Evolutionary conservation across 1,139 yeast genomes (phyloP), one percentile per base, ranked within the genome.

Genomic region (Suhomyces kunorum): DNA sequence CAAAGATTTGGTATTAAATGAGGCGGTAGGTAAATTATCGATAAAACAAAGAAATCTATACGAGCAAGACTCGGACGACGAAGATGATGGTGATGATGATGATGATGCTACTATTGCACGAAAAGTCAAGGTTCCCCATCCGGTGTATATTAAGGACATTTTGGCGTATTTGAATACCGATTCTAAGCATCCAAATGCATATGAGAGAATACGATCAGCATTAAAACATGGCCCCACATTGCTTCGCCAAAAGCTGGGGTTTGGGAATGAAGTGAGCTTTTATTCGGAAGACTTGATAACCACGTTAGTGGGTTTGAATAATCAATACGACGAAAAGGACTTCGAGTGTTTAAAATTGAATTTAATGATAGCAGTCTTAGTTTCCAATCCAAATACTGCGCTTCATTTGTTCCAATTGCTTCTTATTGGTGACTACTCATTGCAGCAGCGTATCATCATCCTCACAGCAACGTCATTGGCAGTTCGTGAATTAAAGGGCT

Each of bases 71-170:
- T 39, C 42, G 6, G 42, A 40, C 20, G 40, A 30, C 29, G 43
- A 40, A 25, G 56, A 59, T 3, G 80, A 73, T 27, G 78, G 74
- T 41, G 68, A 74, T n/a, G 83, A 77, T 40, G 74, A 68, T 19
- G 82, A 77, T 17, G 83, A 78, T 40, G 78, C 76, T 1, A 61
- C 75, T 2, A 46, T 69, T 26, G 66, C 63, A n/a, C 59, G 59
- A 30, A 63, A 58, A 14, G 55, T 61, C 7, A 61, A 55, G n/a
- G 62, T 78, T 0, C 53, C 70, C 0, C 62, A 70, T 4, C 90
- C 90, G 0, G 68, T 82, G 2, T 85, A 83, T 51, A 64, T 85
- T 20, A 77, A 78, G 44, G 87, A 81, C 37, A 60, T 84, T n/a
- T 48, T 82, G n/a, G 63, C 63, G 8, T 84, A 82, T 48, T 56